Base-by-base conservation (phyloP, 495 filamentous ascomycete species). In the Penicillium canariense region DNA sequence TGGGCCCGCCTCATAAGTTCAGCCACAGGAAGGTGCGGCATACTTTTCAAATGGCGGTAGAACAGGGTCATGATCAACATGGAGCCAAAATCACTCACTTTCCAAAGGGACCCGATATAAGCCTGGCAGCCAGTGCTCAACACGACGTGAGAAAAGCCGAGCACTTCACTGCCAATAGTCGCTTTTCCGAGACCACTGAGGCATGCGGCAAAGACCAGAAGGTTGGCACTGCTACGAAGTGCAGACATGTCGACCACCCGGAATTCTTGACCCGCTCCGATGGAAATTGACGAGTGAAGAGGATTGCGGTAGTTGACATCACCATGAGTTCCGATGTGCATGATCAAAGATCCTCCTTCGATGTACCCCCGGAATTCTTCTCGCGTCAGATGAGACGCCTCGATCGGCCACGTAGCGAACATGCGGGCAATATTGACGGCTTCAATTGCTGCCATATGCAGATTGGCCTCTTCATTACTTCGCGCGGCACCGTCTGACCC, bases 31-130 rank as follows among this genome's bases (percentile, higher is more conserved):
- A 53, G 9, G 18, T 46, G 39, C 3, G 55, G 54, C 3, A 55
- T 26, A 2, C 25, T 42, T 18, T 58, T 63, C 20, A 69, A 30
- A 42, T 63, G 36, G 30, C 54, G 56, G 58, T 69, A 68, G 44
- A 69, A 69, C 12, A 69, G 46, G 0, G 58, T 68, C 67, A 69
- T 69, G 25, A 69, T 44, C 23, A 69, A 26, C 67, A 69, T 68
- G 7, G 67, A 68, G 2, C 45, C 67, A 48, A 69, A 67, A 34
- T 69, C 67, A 38, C 55, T 61, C 3, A 69, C 56, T 57, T 69
- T 56, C 65, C 65, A 69, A 5, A 69, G 51, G 1, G 67, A 55
- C 4, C 67, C 65, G 5, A 68, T 63, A 44, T 66, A 69, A 1
- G 62, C 65, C 51, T 68, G 65, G 48, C 67, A 69, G 6, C 64